Evolutionary conservation across 345 rosid genomes (phyloP).

Genomic region (Diplotaxis tenuifolia): DNA sequence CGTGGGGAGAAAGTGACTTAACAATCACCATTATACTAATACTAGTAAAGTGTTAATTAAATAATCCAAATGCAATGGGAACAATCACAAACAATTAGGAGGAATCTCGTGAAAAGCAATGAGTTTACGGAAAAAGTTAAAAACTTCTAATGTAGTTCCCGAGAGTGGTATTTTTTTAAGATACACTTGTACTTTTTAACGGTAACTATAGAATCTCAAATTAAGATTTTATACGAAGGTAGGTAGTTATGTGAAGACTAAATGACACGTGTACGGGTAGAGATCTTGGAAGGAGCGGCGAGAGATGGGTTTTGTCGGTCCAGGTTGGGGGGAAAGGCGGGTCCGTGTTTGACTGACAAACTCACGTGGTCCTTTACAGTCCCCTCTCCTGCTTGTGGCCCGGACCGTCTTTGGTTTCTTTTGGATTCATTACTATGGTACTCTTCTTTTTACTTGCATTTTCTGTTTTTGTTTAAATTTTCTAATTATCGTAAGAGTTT

Average conservation of each 20-base stretch:
- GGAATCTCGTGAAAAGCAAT: conserved; percentile 37
- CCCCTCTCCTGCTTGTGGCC: conserved; percentile 33
- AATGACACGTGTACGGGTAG: conserved; percentile 23
- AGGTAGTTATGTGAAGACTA: background rate
- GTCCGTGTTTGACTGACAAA: conserved; percentile 36
- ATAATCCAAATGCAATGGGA: conserved; percentile 23
- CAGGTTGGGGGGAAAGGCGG: conserved; percentile 25
- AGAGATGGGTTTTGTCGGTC: conserved; percentile 37
- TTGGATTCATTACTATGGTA: conserved; percentile 30
- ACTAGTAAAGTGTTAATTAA: background rate
- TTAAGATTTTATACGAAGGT: conserved; percentile 4
- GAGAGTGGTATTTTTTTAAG: conserved; percentile 21
- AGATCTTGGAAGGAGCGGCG: conserved; percentile 29
- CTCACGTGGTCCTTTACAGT: conserved; percentile 40
- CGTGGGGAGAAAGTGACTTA: conserved; percentile 32
- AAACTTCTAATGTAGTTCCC: conserved; percentile 26
- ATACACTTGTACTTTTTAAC: conserved; percentile 38
- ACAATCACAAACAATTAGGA: conserved; percentile 39
- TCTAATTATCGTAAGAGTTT: background rate
- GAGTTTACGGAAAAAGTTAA: conserved; percentile 22
- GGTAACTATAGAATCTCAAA: conserved; percentile 29
- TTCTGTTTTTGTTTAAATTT: conserved; percentile 13
- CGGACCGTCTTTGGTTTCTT: conserved; percentile 35
- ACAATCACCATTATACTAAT: background rate
- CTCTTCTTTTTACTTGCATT: conserved; percentile 14